These are phyloP conservation scores for Quillaja saponaria DNA, from an alignment of 306 rosid genomes.

Conservation along the genomic window DNA sequence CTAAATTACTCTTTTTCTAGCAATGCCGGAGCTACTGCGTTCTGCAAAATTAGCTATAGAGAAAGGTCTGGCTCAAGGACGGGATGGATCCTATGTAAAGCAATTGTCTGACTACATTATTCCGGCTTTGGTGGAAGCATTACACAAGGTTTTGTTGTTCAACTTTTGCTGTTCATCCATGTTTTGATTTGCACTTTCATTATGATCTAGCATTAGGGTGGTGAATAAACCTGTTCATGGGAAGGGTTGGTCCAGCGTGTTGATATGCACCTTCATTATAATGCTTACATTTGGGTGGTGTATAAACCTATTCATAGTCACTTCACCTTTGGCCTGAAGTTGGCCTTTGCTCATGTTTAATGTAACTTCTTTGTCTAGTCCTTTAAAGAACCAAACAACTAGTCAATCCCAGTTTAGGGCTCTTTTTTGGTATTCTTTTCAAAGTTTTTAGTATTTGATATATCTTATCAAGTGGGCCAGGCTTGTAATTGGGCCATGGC, in stretches of 20 bases:
- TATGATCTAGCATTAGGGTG: not conserved
- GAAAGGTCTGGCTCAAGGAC: conserved; percentile 93
- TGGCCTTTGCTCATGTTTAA: no score
- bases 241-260: not conserved
- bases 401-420: no score
- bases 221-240: not conserved
- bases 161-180: conserved; percentile 1
- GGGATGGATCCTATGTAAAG: conserved; percentile 77
- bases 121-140: conserved; percentile 96
- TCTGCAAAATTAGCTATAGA: conserved; percentile 96
- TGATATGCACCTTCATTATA: no score
- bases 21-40: conserved; percentile 94
- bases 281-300: no score
- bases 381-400: no score
- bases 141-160: conserved; percentile 67
- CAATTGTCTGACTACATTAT: conserved; percentile 81
- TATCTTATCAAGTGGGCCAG: no score
- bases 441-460: no score
- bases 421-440: no score
- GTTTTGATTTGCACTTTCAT: not conserved
- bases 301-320: no score
- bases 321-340: no score
- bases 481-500: no score
- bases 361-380: no score
- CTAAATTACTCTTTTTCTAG: conserved; percentile 40